Percentiles rank a stretch among this genome's conserved stretches.
Conservation (phyloP, 179 eudicot genomes). For the Carnegiea gigantea region DNA sequence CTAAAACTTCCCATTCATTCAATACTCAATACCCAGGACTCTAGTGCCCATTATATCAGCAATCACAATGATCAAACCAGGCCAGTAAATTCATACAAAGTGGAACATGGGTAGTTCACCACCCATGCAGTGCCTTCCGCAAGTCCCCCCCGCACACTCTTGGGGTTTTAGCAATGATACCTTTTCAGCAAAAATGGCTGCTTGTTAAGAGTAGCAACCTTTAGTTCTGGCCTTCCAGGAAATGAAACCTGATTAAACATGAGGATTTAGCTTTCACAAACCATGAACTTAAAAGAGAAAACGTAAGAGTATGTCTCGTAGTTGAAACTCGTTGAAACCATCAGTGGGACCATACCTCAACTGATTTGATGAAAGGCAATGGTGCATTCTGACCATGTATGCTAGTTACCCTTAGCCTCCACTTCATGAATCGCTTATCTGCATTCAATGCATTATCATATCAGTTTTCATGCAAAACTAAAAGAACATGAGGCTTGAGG, state of each 20-base stretch:
- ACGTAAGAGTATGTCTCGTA: not conserved
- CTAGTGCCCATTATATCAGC: not conserved
- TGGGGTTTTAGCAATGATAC: conserved; percentile 29
- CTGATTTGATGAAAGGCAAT: conserved; percentile 54
- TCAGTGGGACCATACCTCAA: conserved; percentile 37
- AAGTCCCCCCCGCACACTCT: not conserved
- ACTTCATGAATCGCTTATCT: conserved; percentile 55
- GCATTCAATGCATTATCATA: conserved; percentile 9
- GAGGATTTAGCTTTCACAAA: not conserved
- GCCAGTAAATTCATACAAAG: not conserved
- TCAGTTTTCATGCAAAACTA: not conserved
- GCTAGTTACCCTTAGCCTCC: conserved; percentile 58
- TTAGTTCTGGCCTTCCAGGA: conserved; percentile 52
- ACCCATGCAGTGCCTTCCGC: not conserved
- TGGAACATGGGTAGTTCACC: not conserved
- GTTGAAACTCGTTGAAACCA: not conserved
- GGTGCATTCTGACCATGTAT: conserved; percentile 61
- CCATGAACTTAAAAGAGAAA: not conserved
- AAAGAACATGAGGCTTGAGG: no score
- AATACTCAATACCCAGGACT: not conserved
- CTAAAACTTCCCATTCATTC: no score
- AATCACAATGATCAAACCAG: not conserved
- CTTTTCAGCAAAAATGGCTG: conserved; percentile 67
- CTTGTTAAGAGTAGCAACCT: conserved; percentile 48
- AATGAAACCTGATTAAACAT: conserved; percentile 46